phyloP scores from a whole-genome alignment of 441 rosid species.

The Adansonia rubrostipa region DNA sequence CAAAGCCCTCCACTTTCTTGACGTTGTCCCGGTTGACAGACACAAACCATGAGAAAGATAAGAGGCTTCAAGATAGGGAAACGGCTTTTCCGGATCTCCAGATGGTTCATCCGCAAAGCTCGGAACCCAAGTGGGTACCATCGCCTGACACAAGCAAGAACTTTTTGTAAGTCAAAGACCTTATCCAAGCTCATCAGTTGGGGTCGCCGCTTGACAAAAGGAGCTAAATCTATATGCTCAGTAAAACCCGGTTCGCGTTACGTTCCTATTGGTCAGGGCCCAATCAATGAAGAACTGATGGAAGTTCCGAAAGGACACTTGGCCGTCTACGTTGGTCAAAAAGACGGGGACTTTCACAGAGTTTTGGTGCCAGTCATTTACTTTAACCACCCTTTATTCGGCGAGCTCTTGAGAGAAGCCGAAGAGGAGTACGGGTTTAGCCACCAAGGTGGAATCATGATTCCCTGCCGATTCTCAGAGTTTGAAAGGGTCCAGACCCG shows the following conservation, averaged over 20 bases:
- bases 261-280: conserved; percentile 39
- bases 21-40: not conserved
- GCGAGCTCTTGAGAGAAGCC: conserved; percentile 67
- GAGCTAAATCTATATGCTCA: conserved; percentile 46
- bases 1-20: not conserved
- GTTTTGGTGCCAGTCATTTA: conserved; percentile 82
- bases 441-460: conserved; percentile 81
- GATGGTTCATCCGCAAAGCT: conserved; percentile 44
- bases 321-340: conserved; percentile 81
- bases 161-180: conserved; percentile 37
- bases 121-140: conserved; percentile 37
- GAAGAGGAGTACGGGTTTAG: conserved; percentile 73
- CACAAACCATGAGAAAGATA: conserved; percentile 43
- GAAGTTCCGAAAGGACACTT: conserved; percentile 70
- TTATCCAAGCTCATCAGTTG: conserved; percentile 55
- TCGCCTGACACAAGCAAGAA: conserved; percentile 32
- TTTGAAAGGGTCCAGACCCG: conserved; percentile 74
- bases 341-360: conserved; percentile 66
- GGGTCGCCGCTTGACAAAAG: conserved; percentile 58
- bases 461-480: conserved; percentile 79
- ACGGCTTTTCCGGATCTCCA: conserved; percentile 52
- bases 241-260: conserved; percentile 44
- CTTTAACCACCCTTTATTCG: conserved; percentile 85
- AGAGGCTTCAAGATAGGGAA: conserved; percentile 64
- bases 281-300: conserved; percentile 30